Conservation (phyloP, 148 eudicot genomes). For the Rhododendron molle region DNA sequence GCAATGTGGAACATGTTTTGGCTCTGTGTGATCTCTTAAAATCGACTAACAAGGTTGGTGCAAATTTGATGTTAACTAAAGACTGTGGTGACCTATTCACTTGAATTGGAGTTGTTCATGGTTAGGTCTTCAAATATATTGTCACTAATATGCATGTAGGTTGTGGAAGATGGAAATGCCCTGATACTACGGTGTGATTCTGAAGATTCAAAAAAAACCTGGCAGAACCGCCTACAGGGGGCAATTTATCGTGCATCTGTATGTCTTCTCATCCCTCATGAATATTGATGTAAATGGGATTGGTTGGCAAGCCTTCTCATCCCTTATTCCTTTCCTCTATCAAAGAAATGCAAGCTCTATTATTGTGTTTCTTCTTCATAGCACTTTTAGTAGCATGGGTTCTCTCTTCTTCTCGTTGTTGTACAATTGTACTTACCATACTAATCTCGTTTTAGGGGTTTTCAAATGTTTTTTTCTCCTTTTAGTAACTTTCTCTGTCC, state of each 20-base stretch:
- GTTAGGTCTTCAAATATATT: background rate
- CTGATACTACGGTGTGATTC: constrained; percentile 69
- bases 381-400: background rate
- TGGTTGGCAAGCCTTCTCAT: background rate
- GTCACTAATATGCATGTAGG: constrained; percentile 32
- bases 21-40: constrained; percentile 56
- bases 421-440: background rate
- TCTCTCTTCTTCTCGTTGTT: background rate
- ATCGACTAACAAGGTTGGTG: constrained; percentile 45
- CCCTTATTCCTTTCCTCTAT: background rate
- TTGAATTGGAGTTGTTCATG: constrained; percentile 2
- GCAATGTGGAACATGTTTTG: constrained; percentile 66
- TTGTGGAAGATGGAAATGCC: constrained; percentile 79
- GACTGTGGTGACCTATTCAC: background rate
- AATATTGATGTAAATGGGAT: background rate
- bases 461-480: background rate
- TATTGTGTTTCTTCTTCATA: background rate
- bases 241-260: constrained; percentile 93
- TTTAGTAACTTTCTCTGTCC: background rate
- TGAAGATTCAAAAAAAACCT: constrained; percentile 52
- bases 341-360: background rate
- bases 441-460: background rate
- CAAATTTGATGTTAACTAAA: background rate
- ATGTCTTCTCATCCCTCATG: constrained; percentile 5
- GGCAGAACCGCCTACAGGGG: constrained; percentile 79